These are phyloP conservation scores for Auricularia sp. DNA, from an alignment of 768 basidiomycete species.

Conservation along the genomic window DNA sequence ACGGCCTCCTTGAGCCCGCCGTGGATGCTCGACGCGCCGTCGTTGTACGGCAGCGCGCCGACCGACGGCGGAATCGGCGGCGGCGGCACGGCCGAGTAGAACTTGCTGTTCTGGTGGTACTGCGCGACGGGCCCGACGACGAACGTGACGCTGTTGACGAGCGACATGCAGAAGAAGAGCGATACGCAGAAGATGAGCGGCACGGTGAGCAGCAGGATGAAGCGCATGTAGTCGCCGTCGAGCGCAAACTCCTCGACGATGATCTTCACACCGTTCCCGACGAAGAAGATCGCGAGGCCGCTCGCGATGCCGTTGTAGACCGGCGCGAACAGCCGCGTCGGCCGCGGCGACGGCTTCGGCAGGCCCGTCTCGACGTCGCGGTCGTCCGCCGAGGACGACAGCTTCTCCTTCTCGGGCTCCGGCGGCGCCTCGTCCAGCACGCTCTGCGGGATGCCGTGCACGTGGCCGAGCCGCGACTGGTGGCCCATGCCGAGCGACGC, in stretches of 20 bases:
- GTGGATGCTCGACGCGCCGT: not conserved
- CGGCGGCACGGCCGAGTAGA: slow-evolving; percentile 39
- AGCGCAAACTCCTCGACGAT: slow-evolving; percentile 45
- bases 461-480: not conserved
- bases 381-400: slow-evolving; percentile 49
- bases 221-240: slow-evolving; percentile 33
- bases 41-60: not conserved
- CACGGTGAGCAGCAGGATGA: slow-evolving; percentile 31
- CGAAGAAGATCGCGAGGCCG: slow-evolving; percentile 37
- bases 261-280: slow-evolving; percentile 52
- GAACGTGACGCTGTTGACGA: slow-evolving; percentile 19
- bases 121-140: slow-evolving; percentile 44
- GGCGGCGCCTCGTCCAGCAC: slow-evolving; percentile 5
- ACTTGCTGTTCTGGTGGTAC: slow-evolving; percentile 40
- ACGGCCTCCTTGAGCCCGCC: slow-evolving; percentile 18
- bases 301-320: slow-evolving; percentile 27
- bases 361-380: slow-evolving; percentile 19
- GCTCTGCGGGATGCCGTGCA: not conserved
- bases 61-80: slow-evolving; percentile 16
- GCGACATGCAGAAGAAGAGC: slow-evolving; percentile 34
- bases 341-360: slow-evolving; percentile 18
- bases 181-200: slow-evolving; percentile 39
- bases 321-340: slow-evolving; percentile 26
- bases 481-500: not conserved
- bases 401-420: slow-evolving; percentile 18